These are phyloP conservation scores for Parachaetomium inaequale DNA, from an alignment of 495 filamentous ascomycete species.

Conservation along the genomic window DNA sequence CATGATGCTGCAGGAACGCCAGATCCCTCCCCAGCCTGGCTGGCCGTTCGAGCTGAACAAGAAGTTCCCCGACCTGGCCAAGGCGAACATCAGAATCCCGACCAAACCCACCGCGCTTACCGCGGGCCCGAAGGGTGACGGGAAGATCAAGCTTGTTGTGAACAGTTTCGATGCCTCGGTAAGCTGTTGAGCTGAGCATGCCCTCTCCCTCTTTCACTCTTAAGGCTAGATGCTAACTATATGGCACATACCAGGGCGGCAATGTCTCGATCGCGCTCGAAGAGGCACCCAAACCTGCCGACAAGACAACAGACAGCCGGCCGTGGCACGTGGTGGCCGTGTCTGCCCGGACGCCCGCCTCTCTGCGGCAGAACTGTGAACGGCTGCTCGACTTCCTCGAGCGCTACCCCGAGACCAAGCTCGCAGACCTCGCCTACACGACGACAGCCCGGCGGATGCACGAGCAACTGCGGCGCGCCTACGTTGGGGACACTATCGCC, in stretches of 20 bases:
- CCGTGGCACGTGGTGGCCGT: not conserved
- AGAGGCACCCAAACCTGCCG: not conserved
- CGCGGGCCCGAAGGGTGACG: not conserved
- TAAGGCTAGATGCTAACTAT: not conserved
- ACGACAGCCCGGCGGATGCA: not conserved
- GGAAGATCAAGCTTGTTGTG: not conserved
- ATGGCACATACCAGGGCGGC: not conserved
- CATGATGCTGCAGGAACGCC: not conserved
- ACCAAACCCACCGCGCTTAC: not conserved
- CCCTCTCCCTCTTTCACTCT: not conserved
- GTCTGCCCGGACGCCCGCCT: not conserved
- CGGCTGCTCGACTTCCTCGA: not conserved
- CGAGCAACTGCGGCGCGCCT: not conserved
- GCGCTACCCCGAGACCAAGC: not conserved
- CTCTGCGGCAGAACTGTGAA: not conserved
- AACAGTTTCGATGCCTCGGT: not conserved
- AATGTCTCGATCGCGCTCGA: not conserved
- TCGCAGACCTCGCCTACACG: not conserved
- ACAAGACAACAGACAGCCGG: not conserved
- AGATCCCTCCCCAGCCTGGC: not conserved
- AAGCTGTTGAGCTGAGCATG: not conserved
- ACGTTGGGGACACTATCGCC: not conserved
- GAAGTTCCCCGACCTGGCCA: conserved; percentile 4
- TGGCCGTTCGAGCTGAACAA: not conserved
- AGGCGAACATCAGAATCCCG: not conserved